Evolutionary conservation across 345 rosid genomes (phyloP), one percentile per base, ranked within the genome.

Genomic region (Ailanthus altissimus): DNA sequence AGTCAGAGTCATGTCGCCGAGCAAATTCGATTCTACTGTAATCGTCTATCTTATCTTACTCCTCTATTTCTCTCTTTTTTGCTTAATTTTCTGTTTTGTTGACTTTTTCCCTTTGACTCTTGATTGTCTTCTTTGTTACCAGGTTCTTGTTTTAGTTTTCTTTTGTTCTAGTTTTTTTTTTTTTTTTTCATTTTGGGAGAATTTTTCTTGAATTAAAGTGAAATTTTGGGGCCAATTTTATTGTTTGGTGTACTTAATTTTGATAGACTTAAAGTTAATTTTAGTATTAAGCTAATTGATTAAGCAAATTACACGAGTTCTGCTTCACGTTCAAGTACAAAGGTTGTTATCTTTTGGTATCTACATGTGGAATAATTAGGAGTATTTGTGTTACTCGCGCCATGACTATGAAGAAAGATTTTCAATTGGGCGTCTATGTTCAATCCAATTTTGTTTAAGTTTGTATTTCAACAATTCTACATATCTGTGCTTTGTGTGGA

Each of bases 21-120:
- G 75, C 87, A 79, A 89, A 82, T 67, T 85, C 77, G 73, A 83
- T 79, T 43, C 88, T 28, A 70, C 87, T 82, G 94, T 90, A 87
- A 76, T 71, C 71, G 42, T 56, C 74, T 54, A 1, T 32, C 38
- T 32, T 32, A 32, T 32, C 1, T 32, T 32, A 32, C 38, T 57
- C 60, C 77, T 77, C 54, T 78, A 71, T 49, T 28, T 64, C 5
- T 43, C 16, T 5, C 32, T 14, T n/a, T 75, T 54, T 74, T 28
- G 61, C 60, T 67, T 58, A 5, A 13, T 23, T 78, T 23, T n/a
- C 9, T 13, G 3, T 70, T 8, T 54, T 38, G 1, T 18, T 67
- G 23, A 36, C 36, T 43, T 67, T 21, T 69, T 47, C 18, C 71
- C 4, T 42, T 40, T 70, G 42, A n/a, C 23, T n/a, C 26, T 56